A percentile compares a stretch with the other conserved stretches of the same genome.
Evolutionary conservation across 2,329 filamentous ascomycete species (phyloP).

Genomic region (Paecilomyces dactylethromorphus): DNA sequence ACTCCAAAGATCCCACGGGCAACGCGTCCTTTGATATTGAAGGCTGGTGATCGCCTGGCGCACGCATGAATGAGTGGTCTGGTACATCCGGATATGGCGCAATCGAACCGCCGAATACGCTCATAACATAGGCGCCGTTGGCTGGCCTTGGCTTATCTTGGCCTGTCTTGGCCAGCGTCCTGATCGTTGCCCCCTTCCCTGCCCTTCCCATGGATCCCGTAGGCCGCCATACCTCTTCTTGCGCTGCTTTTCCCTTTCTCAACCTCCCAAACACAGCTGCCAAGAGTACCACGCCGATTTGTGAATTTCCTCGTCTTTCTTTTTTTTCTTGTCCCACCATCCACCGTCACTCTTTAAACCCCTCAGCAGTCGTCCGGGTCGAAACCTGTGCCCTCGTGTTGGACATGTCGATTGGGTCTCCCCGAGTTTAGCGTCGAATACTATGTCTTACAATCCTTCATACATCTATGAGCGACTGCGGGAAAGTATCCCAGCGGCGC

Average conservation of each 20-base stretch:
- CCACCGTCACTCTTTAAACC: neutral
- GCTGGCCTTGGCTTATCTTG: neutral
- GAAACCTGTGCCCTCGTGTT: neutral
- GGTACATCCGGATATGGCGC: neutral
- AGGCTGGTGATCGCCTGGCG: neutral
- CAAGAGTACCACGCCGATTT: neutral
- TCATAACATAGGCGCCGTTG: neutral
- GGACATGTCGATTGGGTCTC: neutral
- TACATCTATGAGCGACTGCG: slow-evolving; percentile 12
- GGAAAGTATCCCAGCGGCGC: slow-evolving; percentile 9
- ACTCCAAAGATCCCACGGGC: neutral
- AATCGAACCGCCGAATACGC: neutral
- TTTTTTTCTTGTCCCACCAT: neutral
- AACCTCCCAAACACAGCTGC: neutral
- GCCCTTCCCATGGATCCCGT: neutral
- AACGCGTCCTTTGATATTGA: neutral
- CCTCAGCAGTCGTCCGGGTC: neutral
- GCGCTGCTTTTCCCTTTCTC: neutral
- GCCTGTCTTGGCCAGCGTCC: too few relatives aligned
- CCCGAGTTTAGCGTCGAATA: neutral
- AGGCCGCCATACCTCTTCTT: neutral
- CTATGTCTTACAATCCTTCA: slow-evolving; percentile 4
- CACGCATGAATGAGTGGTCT: neutral
- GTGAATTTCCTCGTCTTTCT: neutral
- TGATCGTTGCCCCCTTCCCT: neutral